These are phyloP conservation scores for Annulohypoxylon maeteangense DNA, from an alignment of 495 filamentous ascomycete genomes.

Conservation along the genomic window DNA sequence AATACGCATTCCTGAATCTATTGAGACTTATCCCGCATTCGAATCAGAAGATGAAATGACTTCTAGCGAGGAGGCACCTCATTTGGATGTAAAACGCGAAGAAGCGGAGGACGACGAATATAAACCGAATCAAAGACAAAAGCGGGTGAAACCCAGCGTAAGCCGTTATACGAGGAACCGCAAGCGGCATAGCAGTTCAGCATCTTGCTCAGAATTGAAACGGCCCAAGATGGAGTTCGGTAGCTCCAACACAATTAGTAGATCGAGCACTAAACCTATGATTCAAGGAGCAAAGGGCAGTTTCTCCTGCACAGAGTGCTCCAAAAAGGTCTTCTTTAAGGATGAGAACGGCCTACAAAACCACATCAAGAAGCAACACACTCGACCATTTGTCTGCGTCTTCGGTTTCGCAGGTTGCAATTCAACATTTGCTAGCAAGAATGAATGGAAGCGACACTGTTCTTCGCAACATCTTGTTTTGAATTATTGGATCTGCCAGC, in stretches of 20 bases:
- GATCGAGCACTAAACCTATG: constrained; percentile 21
- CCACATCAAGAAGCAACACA: constrained; percentile 64
- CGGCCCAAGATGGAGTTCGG: constrained; percentile 35
- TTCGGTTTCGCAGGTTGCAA: constrained; percentile 59
- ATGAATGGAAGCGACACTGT: constrained; percentile 86
- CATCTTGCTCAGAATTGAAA: constrained; percentile 36
- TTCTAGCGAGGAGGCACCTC: constrained; percentile 28
- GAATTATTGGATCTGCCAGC: constrained; percentile 82
- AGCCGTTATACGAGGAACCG: constrained; percentile 28
- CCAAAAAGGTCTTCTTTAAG: constrained; percentile 50
- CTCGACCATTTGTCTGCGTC: constrained; percentile 79
- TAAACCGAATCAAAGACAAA: constrained; percentile 34
- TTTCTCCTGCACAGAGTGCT: constrained; percentile 42
- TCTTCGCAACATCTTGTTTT: constrained; percentile 82
- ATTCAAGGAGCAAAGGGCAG: constrained; percentile 42
- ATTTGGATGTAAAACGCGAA: constrained; percentile 25
- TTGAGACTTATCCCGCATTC: constrained; percentile 32
- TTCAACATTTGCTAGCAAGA: constrained; percentile 42
- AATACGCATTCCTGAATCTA: constrained; percentile 38
- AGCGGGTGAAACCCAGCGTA: constrained; percentile 22
- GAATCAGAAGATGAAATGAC: constrained; percentile 24
- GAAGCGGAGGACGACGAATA: constrained; percentile 42
- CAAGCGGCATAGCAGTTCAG: constrained; percentile 37
- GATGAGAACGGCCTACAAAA: constrained; percentile 53
- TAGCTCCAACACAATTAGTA: constrained; percentile 13